Evolutionary conservation across 2,329 filamentous ascomycete species (phyloP).

Genomic region (Neonectria ditissima): DNA sequence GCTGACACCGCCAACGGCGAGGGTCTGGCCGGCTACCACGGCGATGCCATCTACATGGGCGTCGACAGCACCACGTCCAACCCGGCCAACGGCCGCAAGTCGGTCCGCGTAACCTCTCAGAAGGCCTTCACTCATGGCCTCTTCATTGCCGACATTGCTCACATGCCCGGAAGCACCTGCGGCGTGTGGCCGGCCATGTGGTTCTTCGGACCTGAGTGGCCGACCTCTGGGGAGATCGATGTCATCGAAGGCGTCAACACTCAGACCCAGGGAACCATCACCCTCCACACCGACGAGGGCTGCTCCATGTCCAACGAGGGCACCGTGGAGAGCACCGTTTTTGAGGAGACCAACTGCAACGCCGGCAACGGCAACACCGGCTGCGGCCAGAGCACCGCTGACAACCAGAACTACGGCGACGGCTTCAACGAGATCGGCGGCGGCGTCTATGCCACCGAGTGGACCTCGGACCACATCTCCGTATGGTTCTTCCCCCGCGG

Average conservation of each 20-base stretch:
- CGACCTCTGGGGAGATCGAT: constrained; percentile 78
- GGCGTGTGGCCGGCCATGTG: constrained; percentile 83
- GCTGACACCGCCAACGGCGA: constrained; percentile 66
- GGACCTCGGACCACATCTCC: constrained; percentile 77
- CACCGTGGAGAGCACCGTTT: constrained; percentile 56
- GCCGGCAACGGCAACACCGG: constrained; percentile 65
- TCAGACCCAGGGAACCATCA: constrained; percentile 69
- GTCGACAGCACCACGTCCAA: constrained; percentile 72
- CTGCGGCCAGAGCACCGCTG: constrained; percentile 66
- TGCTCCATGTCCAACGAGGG: constrained; percentile 67
- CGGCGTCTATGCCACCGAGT: constrained; percentile 81
- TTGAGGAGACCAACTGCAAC: constrained; percentile 68
- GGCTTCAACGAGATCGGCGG: constrained; percentile 78
- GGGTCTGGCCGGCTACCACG: constrained; percentile 68
- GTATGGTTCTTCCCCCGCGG: constrained; percentile 85
- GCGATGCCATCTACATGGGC: constrained; percentile 73
- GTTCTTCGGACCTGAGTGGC: constrained; percentile 77
- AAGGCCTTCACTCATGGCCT: constrained; percentile 76
- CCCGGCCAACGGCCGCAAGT: constrained; percentile 71
- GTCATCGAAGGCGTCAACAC: constrained; percentile 83
- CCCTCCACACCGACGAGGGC: constrained; percentile 73
- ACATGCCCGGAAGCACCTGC: constrained; percentile 80
- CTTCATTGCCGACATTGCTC: constrained; percentile 77
- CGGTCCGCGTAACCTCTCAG: constrained; percentile 76
- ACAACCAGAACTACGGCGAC: constrained; percentile 70